Evolutionary conservation across 1,284 basidiomycete species (phyloP).

Genomic region (Ustilago hordei): DNA sequence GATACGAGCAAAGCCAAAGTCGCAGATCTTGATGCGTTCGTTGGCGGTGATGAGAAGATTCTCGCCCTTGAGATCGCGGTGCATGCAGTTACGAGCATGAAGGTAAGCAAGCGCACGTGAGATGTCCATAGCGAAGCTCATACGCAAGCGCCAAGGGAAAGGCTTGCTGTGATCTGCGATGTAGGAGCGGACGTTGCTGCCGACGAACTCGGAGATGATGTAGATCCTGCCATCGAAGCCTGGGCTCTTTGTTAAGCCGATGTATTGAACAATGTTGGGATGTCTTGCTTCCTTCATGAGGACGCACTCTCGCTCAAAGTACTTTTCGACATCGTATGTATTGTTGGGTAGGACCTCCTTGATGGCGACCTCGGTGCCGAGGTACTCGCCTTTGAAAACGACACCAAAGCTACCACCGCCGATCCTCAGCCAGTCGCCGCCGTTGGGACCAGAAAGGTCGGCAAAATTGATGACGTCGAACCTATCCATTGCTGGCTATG

Average conservation of each 20-base stretch:
- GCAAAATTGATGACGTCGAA: constrained; percentile 66
- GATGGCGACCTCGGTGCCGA: constrained; percentile 94
- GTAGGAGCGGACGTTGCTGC: constrained; percentile 59
- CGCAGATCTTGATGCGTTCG: constrained; percentile 92
- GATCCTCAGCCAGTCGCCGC: constrained; percentile 61
- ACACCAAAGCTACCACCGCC: constrained; percentile 65
- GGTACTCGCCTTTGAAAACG: constrained; percentile 78
- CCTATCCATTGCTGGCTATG: constrained; percentile 52
- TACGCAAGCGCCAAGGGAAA: constrained; percentile 73
- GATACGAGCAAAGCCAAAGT: constrained; percentile 92
- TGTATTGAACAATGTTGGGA: constrained; percentile 92
- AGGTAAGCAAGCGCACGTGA: constrained; percentile 94
- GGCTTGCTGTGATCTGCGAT: constrained; percentile 63
- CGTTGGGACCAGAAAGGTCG: constrained; percentile 61
- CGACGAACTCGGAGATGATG: constrained; percentile 67
- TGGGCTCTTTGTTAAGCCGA: constrained; percentile 89
- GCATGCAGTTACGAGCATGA: constrained; percentile 82
- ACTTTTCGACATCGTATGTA: constrained; percentile 92
- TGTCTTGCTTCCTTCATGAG: constrained; percentile 93
- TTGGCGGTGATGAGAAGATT: constrained; percentile 94
- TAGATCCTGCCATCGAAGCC: constrained; percentile 78
- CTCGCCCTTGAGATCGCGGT: constrained; percentile 91
- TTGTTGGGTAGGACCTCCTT: constrained; percentile 91
- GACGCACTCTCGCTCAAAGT: constrained; percentile 96
- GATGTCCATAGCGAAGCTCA: constrained; percentile 94